Conservation (phyloP, 2,329 filamentous ascomycete genomes). For the Aschersonia sp. region DNA sequence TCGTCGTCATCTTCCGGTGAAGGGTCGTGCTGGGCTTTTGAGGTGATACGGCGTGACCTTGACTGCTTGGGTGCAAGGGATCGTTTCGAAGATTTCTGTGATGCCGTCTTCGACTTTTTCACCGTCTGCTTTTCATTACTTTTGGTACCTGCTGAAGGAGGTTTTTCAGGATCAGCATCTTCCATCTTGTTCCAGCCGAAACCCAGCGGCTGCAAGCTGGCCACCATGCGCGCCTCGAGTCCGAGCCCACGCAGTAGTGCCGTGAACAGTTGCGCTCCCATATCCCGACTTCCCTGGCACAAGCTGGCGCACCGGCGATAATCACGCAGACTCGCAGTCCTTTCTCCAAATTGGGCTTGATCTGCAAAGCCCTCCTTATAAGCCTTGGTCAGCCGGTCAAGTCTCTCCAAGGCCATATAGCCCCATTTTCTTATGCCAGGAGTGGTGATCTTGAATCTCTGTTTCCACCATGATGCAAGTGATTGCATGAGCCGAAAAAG, state of each 20-base stretch:
- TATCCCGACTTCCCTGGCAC: slow-evolving; percentile 71
- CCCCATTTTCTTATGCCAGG: slow-evolving; percentile 81
- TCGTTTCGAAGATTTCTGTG: slow-evolving; percentile 2
- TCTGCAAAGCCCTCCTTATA: slow-evolving; percentile 52
- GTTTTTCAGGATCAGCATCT: slow-evolving; percentile 47
- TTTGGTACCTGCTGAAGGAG: not conserved
- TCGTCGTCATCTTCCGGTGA: slow-evolving; percentile 27
- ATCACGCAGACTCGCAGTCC: slow-evolving; percentile 48
- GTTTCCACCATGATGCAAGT: slow-evolving; percentile 78
- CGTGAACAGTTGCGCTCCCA: slow-evolving; percentile 82
- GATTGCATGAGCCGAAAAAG: slow-evolving; percentile 61
- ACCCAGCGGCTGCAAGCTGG: slow-evolving; percentile 71
- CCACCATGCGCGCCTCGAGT: slow-evolving; percentile 70
- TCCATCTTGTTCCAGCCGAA: slow-evolving; percentile 87
- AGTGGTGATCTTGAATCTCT: slow-evolving; percentile 61
- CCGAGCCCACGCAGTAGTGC: slow-evolving; percentile 69
- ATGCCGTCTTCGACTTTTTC: slow-evolving; percentile 4
- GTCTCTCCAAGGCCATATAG: slow-evolving; percentile 63
- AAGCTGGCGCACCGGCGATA: slow-evolving; percentile 55
- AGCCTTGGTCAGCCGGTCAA: slow-evolving; percentile 60
- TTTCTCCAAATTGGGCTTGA: slow-evolving; percentile 58
- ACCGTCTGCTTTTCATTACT: not conserved
- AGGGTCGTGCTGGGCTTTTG: not conserved
- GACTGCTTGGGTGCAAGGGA: not conserved
- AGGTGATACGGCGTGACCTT: not conserved